Conservation (phyloP, 2,329 filamentous ascomycete genomes). For the Colletotrichum graminicola region DNA sequence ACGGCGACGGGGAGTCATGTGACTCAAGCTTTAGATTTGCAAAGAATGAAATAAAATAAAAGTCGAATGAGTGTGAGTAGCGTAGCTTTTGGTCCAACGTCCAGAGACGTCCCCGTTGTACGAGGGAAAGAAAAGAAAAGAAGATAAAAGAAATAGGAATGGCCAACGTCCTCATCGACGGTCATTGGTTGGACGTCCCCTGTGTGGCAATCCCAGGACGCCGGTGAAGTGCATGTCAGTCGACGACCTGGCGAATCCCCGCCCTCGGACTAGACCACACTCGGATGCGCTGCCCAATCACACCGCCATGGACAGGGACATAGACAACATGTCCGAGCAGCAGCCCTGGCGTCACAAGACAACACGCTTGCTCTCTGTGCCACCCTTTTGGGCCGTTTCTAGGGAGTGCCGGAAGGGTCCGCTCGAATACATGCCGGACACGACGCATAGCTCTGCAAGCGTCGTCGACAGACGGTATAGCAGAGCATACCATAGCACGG, state of each 20-base stretch:
- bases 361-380: background rate
- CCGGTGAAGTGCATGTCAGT: background rate
- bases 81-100: background rate
- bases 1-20: too few relatives aligned
- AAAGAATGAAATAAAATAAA: too few relatives aligned
- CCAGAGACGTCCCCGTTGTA: background rate
- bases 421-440: background rate
- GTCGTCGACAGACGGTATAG: background rate
- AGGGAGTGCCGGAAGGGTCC: background rate
- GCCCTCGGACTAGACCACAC: background rate
- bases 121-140: background rate
- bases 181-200: background rate
- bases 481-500: background rate
- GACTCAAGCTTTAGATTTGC: too few relatives aligned
- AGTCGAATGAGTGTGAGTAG: background rate
- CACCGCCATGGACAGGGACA: background rate
- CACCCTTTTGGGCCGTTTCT: background rate
- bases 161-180: background rate
- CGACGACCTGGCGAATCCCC: background rate
- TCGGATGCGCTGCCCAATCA: conserved; percentile 1
- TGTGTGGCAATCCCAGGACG: background rate
- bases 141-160: background rate
- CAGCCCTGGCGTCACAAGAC: too few relatives aligned
- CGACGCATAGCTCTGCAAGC: background rate
- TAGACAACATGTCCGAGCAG: background rate